Base-by-base conservation (phyloP, 2,329 filamentous ascomycete species). In the Kalaharituber pfeilii region DNA sequence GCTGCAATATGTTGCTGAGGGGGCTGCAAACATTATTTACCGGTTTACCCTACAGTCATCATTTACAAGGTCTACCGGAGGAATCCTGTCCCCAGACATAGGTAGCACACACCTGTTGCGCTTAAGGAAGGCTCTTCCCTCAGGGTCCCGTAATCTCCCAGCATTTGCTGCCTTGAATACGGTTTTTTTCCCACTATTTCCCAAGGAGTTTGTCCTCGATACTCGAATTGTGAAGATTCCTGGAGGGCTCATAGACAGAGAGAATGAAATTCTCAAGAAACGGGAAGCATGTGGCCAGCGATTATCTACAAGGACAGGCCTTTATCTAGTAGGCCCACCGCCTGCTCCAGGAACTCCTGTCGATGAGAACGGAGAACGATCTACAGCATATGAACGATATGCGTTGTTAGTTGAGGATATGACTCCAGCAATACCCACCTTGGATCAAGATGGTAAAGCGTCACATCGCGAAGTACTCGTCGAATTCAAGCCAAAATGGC, bases 401-500 rank as follows among this genome's bases (percentile, higher is more conserved):
- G 84, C 79, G 5, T 76, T 86, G 62, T 69, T 89, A 2, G 75
- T 89, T 50, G 81, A 81, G 57, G 82, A 88, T 64, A 88, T 89
- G 82, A 75, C 74, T 2, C 70, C 72, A 24, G 57, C 66, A 29
- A 28, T 54, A 26, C 30, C 53, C 54, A 66, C 51, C 0, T 64
- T 63, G 2, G 63, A 64, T 49, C 66, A 49, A 45, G 57, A 28
- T 1, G 13, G 27, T 13, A 13, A 1, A 30, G 55, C 27, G 9
- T 57, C 27, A 18, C 49, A 26, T 33, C 56, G 42, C 39, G 66
- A 71, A 50, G 62, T 67, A 5, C 65, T 83, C 28, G 70, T 84
- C 54, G 83, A 89, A 66, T 82, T 89, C 69, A 91, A 91, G 66
- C 84, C 85, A 13, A 91, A 91, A 68, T 91, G 85, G 85, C 75